Base-by-base conservation (phyloP, 2,329 filamentous ascomycete genomes). In the Cladorrhinum sp. region DNA sequence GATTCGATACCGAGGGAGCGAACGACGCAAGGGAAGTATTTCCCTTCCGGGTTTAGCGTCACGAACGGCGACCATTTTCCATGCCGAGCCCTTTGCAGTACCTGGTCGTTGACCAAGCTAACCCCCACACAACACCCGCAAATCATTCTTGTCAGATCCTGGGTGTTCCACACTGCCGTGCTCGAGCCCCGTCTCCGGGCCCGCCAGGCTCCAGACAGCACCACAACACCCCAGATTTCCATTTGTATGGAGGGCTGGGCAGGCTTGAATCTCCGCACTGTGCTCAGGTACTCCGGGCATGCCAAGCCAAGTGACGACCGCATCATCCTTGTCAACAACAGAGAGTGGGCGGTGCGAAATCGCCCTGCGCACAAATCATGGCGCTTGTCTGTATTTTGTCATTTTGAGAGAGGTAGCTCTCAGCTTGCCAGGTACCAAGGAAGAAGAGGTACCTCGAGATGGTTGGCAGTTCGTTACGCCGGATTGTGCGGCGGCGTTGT, bases 41-140 rank as follows among this genome's bases (percentile, higher is more conserved):
- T 57, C 64, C 62, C 56, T 60, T 60, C 41, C 38, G 45, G 20
- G 65, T 57, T 57, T 62, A 66, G 61, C 52, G 55, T 22, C 41
- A 51, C 4, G 32, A 57, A 38, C 49, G 50, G 55, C 50, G 22
- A 50, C 53, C 55, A 59, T 57, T 59, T 36, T 57, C 23, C 50
- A 54, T 29, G 52, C 53, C 57, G 38, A 55, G 53, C 52, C 32
- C 32, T 38, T 48, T 56, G 61, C 57, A 58, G 58, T 54, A 55
- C 61, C 62, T 57, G 53, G 63, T 63, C 55, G 29, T 56, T 50
- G 51, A 62, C 53, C 57, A 58, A 52, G 64, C 60, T 62, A 67
- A 69, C 67, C 67, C 67, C 67, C 67, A 68, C 66, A 68, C 66
- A 63, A 58, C 56, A 65, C 48, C 62, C 67, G 57, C 59, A 55